These are phyloP conservation scores for Penicillium sp. DNA, from an alignment of 2,329 filamentous ascomycete genomes.

Conservation along the genomic window DNA sequence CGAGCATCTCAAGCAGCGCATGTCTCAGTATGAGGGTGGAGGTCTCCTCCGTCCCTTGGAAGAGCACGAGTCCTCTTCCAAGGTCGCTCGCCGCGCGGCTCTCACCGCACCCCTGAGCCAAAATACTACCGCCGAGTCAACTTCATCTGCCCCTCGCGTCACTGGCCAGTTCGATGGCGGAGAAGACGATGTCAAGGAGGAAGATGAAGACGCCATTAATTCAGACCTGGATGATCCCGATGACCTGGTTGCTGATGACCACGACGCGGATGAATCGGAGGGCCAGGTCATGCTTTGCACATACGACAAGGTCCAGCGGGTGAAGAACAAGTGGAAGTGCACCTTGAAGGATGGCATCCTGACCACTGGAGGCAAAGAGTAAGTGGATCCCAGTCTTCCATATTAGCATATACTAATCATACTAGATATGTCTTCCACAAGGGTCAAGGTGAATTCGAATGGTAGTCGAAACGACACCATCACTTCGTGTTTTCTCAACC, in stretches of 20 bases:
- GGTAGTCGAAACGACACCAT: conserved; percentile 49
- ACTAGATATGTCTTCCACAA: conserved; percentile 87
- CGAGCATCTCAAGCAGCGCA: conserved; percentile 36
- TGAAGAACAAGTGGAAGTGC: conserved; percentile 99
- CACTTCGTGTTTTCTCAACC: not conserved
- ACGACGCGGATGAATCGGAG: conserved; percentile 74
- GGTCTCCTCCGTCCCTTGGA: conserved; percentile 39
- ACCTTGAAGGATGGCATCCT: conserved; percentile 93
- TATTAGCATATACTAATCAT: conserved; percentile 19
- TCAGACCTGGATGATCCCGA: conserved; percentile 94
- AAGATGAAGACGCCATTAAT: conserved; percentile 94
- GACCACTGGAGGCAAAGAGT: conserved; percentile 85
- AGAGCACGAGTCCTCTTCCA: conserved; percentile 29
- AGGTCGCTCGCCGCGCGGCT: conserved; percentile 34
- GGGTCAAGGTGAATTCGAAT: conserved; percentile 93
- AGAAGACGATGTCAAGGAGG: conserved; percentile 48
- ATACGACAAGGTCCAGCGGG: conserved; percentile 96
- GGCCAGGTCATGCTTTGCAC: conserved; percentile 96
- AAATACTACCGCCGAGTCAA: conserved; percentile 1
- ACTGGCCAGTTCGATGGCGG: conserved; percentile 50
- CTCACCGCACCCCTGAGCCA: conserved; percentile 9
- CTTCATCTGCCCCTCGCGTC: conserved; percentile 12
- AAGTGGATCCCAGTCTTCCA: conserved; percentile 27
- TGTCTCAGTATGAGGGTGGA: conserved; percentile 38
- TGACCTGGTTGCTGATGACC: conserved; percentile 71